These are phyloP conservation scores for Paulownia fortunei DNA, from an alignment of 257 asterid species.

Conservation along the genomic window DNA sequence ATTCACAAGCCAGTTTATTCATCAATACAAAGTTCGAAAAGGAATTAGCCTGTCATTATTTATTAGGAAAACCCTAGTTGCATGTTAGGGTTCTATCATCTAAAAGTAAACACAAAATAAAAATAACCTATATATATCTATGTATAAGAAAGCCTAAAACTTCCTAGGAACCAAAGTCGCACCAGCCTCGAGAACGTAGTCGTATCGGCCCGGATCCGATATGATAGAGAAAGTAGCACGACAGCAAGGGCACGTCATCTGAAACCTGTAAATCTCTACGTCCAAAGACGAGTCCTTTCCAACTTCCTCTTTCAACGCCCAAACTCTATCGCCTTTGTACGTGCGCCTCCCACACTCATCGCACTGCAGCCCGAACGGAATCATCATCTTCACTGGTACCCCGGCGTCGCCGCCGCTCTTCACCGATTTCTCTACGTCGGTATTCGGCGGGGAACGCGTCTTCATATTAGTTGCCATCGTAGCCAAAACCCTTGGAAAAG, in stretches of 20 bases:
- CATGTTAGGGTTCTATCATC: too few species aligned
- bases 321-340: not conserved
- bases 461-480: not conserved
- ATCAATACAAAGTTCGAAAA: not conserved
- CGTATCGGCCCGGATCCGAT: conserved; percentile 13
- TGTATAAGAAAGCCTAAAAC: not conserved
- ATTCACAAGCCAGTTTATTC: not conserved
- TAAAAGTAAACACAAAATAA: too few species aligned
- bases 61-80: not conserved
- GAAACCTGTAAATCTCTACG: not conserved
- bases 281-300: not conserved
- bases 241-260: not conserved
- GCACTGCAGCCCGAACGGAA: not conserved
- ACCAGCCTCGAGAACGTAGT: not conserved
- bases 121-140: not conserved
- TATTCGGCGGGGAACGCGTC: not conserved
- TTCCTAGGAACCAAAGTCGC: not conserved
- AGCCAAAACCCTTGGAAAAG: not conserved
- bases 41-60: not conserved
- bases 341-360: not conserved
- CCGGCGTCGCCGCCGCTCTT: not conserved
- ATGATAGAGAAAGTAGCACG: not conserved
- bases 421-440: not conserved
- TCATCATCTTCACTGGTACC: not conserved
- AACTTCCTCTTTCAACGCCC: not conserved